phyloP scores from a whole-genome alignment of 2,329 filamentous ascomycete genomes.

The Cytospora chrysosperma region DNA sequence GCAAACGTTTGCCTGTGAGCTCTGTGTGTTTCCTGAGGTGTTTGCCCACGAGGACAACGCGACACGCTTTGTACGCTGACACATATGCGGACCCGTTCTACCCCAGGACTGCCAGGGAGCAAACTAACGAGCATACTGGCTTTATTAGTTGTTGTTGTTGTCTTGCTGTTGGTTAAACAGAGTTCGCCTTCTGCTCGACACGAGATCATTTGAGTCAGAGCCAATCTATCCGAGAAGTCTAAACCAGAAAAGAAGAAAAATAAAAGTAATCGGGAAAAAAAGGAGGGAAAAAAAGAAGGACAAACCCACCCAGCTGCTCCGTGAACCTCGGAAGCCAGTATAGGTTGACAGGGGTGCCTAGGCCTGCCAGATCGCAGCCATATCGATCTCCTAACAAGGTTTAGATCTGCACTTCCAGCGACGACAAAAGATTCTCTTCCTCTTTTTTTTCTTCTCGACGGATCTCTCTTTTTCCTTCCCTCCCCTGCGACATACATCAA shows the following conservation, averaged over 20 bases:
- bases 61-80: too few relatives aligned
- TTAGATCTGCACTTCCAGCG: constrained; percentile 14
- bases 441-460: neutral
- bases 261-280: neutral
- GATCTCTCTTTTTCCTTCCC: neutral
- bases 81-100: too few relatives aligned
- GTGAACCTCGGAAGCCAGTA: neutral
- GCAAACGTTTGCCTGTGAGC: neutral
- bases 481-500: neutral
- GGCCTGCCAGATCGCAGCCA: neutral
- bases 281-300: neutral
- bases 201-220: neutral
- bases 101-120: neutral
- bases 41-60: too few relatives aligned
- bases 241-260: neutral
- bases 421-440: constrained; percentile 12
- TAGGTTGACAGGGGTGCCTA: neutral
- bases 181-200: neutral
- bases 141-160: neutral
- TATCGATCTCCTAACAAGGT: constrained; percentile 15
- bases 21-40: neutral
- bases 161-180: neutral
- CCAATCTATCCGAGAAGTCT: neutral
- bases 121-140: neutral
- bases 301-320: neutral